A percentile compares a stretch with the other conserved stretches of the same genome.
Evolutionary conservation across 2,329 filamentous ascomycete species (phyloP).

Genomic region (Nannizzia gypsea): DNA sequence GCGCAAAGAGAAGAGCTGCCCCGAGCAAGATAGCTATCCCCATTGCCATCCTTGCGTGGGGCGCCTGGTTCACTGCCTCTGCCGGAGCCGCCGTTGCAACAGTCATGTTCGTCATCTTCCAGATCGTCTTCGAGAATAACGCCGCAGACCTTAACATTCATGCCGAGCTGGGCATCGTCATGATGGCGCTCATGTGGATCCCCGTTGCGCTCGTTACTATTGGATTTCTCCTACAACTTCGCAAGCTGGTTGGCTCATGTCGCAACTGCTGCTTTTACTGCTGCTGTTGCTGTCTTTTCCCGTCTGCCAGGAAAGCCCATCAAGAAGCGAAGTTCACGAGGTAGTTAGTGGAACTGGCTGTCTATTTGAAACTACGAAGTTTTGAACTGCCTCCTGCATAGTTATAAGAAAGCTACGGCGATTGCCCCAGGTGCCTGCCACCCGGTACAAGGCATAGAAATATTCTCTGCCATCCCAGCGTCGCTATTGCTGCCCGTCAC

Average conservation of each 20-base stretch:
- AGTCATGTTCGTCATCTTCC: slow-evolving; percentile 71
- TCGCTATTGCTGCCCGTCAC: too few species aligned
- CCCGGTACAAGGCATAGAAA: too few species aligned
- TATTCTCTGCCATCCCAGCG: too few species aligned
- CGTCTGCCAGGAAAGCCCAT: neutral
- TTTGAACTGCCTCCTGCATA: too few species aligned
- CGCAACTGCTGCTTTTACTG: neutral
- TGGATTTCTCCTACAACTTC: slow-evolving; percentile 61
- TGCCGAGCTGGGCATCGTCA: slow-evolving; percentile 55
- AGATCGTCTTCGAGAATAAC: slow-evolving; percentile 56
- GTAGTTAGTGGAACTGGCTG: neutral
- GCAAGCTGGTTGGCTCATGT: slow-evolving; percentile 20
- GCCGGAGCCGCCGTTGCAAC: slow-evolving; percentile 66
- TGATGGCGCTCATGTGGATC: slow-evolving; percentile 88
- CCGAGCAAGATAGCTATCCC: slow-evolving; percentile 40
- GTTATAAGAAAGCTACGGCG: too few species aligned
- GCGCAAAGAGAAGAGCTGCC: slow-evolving; percentile 17
- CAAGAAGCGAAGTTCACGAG: neutral
- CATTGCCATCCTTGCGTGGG: slow-evolving; percentile 54
- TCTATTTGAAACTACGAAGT: too few species aligned
- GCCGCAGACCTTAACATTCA: slow-evolving; percentile 65
- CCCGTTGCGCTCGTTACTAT: slow-evolving; percentile 55
- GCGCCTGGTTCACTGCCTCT: slow-evolving; percentile 55
- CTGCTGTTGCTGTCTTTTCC: slow-evolving; percentile 1
- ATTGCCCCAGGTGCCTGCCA: too few species aligned